These are phyloP conservation scores for Suillus ampliporus DNA, from an alignment of 768 basidiomycete species.

Conservation along the genomic window DNA sequence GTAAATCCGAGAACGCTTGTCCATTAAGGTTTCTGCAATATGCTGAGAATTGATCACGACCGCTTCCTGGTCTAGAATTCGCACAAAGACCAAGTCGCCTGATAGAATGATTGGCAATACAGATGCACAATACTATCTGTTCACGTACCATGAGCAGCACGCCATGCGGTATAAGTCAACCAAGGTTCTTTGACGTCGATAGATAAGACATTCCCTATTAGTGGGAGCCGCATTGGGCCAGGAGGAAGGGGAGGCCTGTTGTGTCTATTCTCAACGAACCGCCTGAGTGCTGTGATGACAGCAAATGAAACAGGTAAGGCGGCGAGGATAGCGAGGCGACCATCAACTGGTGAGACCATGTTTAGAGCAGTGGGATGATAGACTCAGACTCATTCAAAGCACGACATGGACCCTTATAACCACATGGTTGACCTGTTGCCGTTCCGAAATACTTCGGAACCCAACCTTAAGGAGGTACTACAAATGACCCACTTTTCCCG, in stretches of 20 bases:
- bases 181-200: slow-evolving; percentile 36
- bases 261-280: not conserved
- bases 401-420: too few species aligned
- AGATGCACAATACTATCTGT: not conserved
- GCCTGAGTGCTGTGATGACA: not conserved
- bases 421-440: too few species aligned
- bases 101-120: not conserved
- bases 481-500: too few species aligned
- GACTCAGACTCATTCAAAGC: too few species aligned
- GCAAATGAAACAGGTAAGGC: not conserved
- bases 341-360: too few species aligned
- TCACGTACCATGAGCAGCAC: slow-evolving; percentile 27
- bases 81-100: slow-evolving; percentile 10
- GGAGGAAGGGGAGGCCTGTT: slow-evolving; percentile 32
- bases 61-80: slow-evolving; percentile 7
- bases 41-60: slow-evolving; percentile 8
- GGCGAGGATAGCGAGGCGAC: too few species aligned
- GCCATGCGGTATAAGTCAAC: slow-evolving; percentile 40
- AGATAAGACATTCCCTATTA: slow-evolving; percentile 41
- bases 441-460: too few species aligned
- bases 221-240: slow-evolving; percentile 40
- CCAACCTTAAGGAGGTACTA: too few species aligned
- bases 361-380: too few species aligned
- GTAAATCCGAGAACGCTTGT: slow-evolving; percentile 14
- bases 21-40: slow-evolving; percentile 7